Conservation (phyloP, 495 filamentous ascomycete species). For the Alectoria sarmentosa region DNA sequence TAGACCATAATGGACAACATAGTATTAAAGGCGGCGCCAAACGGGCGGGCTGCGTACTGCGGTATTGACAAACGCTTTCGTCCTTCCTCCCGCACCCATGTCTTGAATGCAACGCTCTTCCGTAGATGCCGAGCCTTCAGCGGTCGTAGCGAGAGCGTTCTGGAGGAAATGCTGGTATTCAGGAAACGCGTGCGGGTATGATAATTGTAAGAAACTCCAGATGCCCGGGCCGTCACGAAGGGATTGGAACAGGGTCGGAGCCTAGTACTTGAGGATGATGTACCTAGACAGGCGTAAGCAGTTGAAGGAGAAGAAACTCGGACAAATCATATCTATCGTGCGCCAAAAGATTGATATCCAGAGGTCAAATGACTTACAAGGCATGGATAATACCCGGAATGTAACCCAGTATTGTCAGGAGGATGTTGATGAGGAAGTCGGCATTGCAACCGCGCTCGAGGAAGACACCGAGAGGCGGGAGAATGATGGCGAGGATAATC, state of each 20-base stretch:
- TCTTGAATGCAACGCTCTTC: constrained; percentile 6
- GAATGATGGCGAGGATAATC: constrained; percentile 80
- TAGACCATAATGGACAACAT: constrained; percentile 6
- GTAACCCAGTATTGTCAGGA: constrained; percentile 76
- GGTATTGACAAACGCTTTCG: neutral
- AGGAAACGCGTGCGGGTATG: constrained; percentile 15
- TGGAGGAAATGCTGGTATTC: neutral
- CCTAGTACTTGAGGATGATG: constrained; percentile 52
- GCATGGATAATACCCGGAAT: constrained; percentile 71
- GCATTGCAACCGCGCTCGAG: constrained; percentile 77
- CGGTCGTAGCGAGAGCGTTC: neutral
- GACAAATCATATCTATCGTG: neutral
- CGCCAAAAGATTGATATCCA: neutral
- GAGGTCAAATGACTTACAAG: constrained; percentile 44
- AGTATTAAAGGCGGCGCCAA: constrained; percentile 10
- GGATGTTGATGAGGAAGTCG: constrained; percentile 82
- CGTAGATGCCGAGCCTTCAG: neutral
- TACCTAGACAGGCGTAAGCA: constrained; percentile 36
- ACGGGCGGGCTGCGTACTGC: neutral
- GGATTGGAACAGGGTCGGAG: constrained; percentile 2
- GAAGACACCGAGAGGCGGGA: constrained; percentile 88
- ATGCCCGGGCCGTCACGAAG: constrained; percentile 5
- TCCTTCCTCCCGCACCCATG: neutral
- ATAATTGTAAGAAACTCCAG: constrained; percentile 1
- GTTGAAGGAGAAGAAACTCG: neutral